Evolutionary conservation across 805 yeast genomes (phyloP).

Genomic region (Candida ascalaphidarum): DNA sequence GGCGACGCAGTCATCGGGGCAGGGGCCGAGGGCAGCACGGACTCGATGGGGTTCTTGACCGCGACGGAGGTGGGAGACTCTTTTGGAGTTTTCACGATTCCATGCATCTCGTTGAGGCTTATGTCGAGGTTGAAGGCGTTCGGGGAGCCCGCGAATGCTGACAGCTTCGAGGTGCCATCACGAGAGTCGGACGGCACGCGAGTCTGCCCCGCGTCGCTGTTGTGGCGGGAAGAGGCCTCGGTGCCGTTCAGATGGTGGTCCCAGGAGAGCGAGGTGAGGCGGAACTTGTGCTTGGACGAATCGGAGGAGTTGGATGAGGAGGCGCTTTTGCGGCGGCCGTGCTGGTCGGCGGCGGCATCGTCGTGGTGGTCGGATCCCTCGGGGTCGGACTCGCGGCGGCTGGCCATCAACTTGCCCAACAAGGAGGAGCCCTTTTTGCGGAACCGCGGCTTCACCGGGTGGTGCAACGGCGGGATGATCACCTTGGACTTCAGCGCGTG

Average conservation of each 20-base stretch:
- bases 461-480: constrained; percentile 37
- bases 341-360: too few species aligned
- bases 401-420: constrained; percentile 31
- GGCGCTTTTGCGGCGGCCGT: too few species aligned
- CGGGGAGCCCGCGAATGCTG: too few species aligned
- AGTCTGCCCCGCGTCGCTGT: too few species aligned
- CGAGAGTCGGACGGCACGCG: too few species aligned
- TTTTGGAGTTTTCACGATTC: constrained; percentile 31
- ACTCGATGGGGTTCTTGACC: too few species aligned
- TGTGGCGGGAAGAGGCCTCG: constrained; percentile 4
- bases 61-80: too few species aligned
- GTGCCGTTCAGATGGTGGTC: constrained; percentile 18
- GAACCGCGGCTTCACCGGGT: constrained; percentile 42
- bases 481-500: constrained; percentile 22
- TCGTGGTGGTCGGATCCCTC: too few species aligned
- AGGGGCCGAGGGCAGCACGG: not conserved
- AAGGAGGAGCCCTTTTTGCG: constrained; percentile 28
- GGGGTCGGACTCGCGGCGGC: constrained; percentile 8
- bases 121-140: constrained; percentile 33
- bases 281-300: constrained; percentile 24
- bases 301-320: not conserved
- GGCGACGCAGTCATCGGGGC: not conserved
- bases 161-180: too few species aligned
- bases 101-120: constrained; percentile 42
- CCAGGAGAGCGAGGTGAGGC: constrained; percentile 25